Evolutionary conservation across 1,284 basidiomycete species (phyloP), one percentile per base, ranked within the genome.

Genomic region (Boletellus sp.): DNA sequence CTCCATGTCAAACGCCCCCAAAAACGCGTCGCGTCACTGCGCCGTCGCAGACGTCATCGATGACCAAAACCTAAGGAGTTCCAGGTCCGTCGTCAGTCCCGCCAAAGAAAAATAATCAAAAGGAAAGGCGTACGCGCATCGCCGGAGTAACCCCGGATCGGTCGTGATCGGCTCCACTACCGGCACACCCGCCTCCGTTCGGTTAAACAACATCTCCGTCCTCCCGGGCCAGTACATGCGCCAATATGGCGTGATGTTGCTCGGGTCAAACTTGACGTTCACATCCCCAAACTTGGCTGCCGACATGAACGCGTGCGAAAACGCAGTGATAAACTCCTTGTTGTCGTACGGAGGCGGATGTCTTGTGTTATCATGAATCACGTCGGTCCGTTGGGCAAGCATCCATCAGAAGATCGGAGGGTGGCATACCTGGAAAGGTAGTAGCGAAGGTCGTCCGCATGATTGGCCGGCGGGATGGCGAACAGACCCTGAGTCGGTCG

Each of bases 181-280:
- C 6, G 65, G 60, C 0, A 15, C 41, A 2, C 47, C 53, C 1
- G 11, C 48, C 18, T 52, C 56, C 0, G 63, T 67, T 7, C 44
- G 33, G 32, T 70, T 61, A 41, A 69, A 69, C 4, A 69, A 2
- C 62, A 69, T 69, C 19, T 67, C 68, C 16, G 56, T 58, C 11
- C 47, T 16, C 11, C 46, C 52, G 0, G n/a, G 10, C 22, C 8
- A 2, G 37, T 65, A 63, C 22, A 24, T 8, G 12, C 50, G 7
- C 66, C 65, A 68, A 2, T 42, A 0, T 0, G 67, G 67, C 3
- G 61, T 68, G 46, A 69, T 58, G 30, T 67, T 54, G 1, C 33
- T 42, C 2, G 51, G 41, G 32, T 61, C 44, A 7, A 59, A 53
- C 19, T 62, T 62, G 4, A 3, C 16, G 44, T 69, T 60, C 22